phyloP scores from a whole-genome alignment of 1,139 yeast genomes.

The Magnusiomyces tetraspermus region DNA sequence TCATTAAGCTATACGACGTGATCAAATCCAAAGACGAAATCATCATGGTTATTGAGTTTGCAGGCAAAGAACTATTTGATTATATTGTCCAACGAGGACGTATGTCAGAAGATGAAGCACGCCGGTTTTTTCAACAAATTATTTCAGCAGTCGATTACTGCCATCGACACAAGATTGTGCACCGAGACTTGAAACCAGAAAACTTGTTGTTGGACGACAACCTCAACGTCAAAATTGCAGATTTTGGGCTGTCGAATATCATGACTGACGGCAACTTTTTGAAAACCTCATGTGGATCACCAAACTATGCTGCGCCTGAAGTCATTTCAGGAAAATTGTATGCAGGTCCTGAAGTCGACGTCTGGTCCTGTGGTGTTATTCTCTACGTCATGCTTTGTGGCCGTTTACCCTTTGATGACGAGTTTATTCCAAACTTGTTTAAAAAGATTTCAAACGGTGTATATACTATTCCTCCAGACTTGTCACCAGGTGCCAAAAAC shows the following conservation, averaged over 20 bases:
- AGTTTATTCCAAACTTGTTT: slow-evolving; percentile 90
- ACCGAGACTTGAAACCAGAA: slow-evolving; percentile 92
- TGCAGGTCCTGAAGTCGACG: slow-evolving; percentile 98
- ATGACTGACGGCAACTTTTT: slow-evolving; percentile 98
- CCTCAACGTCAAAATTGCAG: slow-evolving; percentile 93
- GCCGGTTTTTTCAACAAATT: slow-evolving; percentile 93
- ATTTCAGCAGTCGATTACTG: slow-evolving; percentile 97
- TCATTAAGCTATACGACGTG: slow-evolving; percentile 91
- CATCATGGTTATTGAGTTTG: slow-evolving; percentile 95
- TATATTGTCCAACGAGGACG: slow-evolving; percentile 92
- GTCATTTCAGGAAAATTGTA: slow-evolving; percentile 92
- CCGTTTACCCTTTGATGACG: slow-evolving; percentile 94
- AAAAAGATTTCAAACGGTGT: slow-evolving; percentile 94
- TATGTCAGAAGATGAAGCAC: slow-evolving; percentile 89
- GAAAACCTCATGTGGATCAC: slow-evolving; percentile 96
- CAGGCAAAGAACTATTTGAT: slow-evolving; percentile 92
- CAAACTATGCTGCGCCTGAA: slow-evolving; percentile 98
- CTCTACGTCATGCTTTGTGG: slow-evolving; percentile 96
- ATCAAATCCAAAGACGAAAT: slow-evolving; percentile 93
- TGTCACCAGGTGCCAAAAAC: slow-evolving; percentile 81
- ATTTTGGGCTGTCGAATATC: slow-evolving; percentile 91
- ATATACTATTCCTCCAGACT: slow-evolving; percentile 81
- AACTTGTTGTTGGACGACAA: slow-evolving; percentile 84
- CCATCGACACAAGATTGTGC: slow-evolving; percentile 95
- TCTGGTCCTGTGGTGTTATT: slow-evolving; percentile 97